Evolutionary conservation across 2,329 filamentous ascomycete species (phyloP), one percentile per base, ranked within the genome.

Genomic region (Trichophyton mentagrophytes): DNA sequence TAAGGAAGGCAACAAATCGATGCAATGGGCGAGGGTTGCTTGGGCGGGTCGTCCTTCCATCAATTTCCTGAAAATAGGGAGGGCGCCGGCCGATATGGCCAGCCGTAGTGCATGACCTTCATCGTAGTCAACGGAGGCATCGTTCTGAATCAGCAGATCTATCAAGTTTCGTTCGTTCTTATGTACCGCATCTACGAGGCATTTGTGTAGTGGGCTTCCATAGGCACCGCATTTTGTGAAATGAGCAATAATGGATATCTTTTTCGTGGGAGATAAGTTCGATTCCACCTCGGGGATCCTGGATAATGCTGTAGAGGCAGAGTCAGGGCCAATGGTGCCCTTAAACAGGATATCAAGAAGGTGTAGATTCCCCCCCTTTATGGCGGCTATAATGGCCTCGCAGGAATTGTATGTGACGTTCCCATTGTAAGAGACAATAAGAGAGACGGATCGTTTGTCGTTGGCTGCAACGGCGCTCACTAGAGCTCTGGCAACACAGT

Each of bases 321-420:
- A 56, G 72, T 79, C 17, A 82, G 68, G 2, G 64, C 68, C 0
- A 77, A 74, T n/a, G 67, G 71, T 4, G 78, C 77, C 38, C 66
- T 73, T 0, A 25, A 85, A 68, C 22, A 85, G 69, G 1, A 79
- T 72, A 22, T 74, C 72, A 0, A 80, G 76, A 0, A 84, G 69
- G 33, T 76, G 76, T 3, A 77, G 65, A 17, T 81, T 77, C 0
- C 78, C 77, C 17, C 71, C 73, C 0, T 74, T 69, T 1, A 84
- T 76, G 2, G 80, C 78, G 25, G 72, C 74, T n/a, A 78, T 78
- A 3, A 84, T 61, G 1, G 77, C 77, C 5, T 73, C 69, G 0
- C 77, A 80, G 56, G 80, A 76, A 44, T 82, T 76, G 61, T 79
- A 80, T 64, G 82, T 80, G 33, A 83, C 72, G 0, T 81, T 82